Base-by-base conservation (phyloP, 148 eudicot genomes). In the Agrostemma githago region DNA sequence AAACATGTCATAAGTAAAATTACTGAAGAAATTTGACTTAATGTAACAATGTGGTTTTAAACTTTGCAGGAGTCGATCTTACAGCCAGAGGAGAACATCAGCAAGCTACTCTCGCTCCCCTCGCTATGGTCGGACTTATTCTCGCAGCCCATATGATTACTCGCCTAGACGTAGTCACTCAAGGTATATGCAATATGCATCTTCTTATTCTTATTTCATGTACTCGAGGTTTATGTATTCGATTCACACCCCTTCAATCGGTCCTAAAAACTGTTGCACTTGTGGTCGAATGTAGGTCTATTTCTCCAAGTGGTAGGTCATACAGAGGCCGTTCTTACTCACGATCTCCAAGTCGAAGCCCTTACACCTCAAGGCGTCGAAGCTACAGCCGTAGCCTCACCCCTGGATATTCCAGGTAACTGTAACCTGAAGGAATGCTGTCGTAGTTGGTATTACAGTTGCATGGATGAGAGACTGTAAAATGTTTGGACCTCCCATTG, bases 251-350 rank as follows among this genome's bases (percentile, higher is more conserved):
- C 17, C 3, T 15, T 40, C 1, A 40, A 19, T 43, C 7, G 19
- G 14, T 64, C 41, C 14, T 41, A 2, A 11, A 3, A 20, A 5
- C 44, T 14, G 4, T 34, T 41, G 5, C 34, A 5, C 4, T 37
- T 21, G 58, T 12, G 12, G 21, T 63, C 72, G 34, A 26, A 26
- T 26, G 34, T 83, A 90, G 98, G 89, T 92, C 93, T 15, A 79
- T 82, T 61, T 92, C 96, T 9, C 92, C 90, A 11, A 75, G 83
- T 14, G 86, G 61, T n/a, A 56, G 83, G 70, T 83, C 87, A 60
- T 83, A 89, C 63, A 74, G 90, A 70, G 88, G 77, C 42, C 85
- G 86, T 72, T 86, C 97, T 10, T 86, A 87, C 79, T 88, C 92
- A 2, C 79, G 87, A 78, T 82, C 86, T 40, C 83, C 71, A 43